Conservation (phyloP, 768 basidiomycete species). For the Pleurotus tuoliensis region DNA sequence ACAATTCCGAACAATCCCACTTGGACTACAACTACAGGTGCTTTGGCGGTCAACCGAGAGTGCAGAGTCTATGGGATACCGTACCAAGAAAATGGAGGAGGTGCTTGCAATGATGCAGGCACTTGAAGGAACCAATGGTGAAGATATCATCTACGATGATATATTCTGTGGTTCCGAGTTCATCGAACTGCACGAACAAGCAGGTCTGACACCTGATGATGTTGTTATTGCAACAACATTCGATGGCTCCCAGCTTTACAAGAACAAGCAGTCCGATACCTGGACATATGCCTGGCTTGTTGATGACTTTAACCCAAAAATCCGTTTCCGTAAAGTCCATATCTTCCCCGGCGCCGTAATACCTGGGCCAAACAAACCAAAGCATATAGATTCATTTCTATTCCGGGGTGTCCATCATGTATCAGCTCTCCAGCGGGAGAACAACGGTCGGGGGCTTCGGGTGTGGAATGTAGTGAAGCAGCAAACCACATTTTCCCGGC, state of each 20-base stretch:
- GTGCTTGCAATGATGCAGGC: conserved; percentile 14
- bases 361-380: conserved; percentile 33
- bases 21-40: conserved; percentile 42
- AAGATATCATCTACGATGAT: conserved; percentile 21
- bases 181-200: conserved; percentile 16
- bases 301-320: conserved; percentile 23
- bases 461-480: conserved; percentile 22
- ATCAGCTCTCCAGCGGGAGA: conserved; percentile 20
- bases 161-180: conserved; percentile 26
- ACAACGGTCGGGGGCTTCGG: background rate
- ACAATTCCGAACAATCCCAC: conserved; percentile 31
- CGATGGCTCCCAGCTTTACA: conserved; percentile 39
- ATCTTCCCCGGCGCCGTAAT: conserved; percentile 30
- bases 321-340: conserved; percentile 26
- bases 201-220: conserved; percentile 22
- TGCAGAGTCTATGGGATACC: conserved; percentile 26
- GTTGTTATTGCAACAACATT: conserved; percentile 31
- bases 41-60: conserved; percentile 18
- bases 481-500: conserved; percentile 13
- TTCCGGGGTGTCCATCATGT: conserved; percentile 31
- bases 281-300: conserved; percentile 36
- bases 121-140: background rate
- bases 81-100: conserved; percentile 15
- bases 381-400: conserved; percentile 28
- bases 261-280: conserved; percentile 27